phyloP scores from a whole-genome alignment of 148 eudicot species.

The Vaccinium corymbosum region DNA sequence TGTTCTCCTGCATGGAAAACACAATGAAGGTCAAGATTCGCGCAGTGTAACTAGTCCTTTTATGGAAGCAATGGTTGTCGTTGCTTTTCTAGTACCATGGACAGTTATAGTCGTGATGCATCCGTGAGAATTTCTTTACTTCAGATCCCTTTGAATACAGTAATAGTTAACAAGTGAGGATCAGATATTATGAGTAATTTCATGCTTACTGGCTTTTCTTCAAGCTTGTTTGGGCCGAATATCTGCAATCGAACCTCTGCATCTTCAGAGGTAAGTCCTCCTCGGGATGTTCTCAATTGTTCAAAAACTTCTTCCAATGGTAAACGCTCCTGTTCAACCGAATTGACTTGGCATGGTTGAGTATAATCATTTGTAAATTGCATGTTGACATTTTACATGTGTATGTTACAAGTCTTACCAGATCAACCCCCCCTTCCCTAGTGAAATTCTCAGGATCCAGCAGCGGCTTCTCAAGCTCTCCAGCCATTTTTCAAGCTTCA shows the following conservation, averaged over 20 bases:
- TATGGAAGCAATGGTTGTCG: not conserved
- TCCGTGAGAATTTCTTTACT: not conserved
- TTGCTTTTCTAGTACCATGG: not conserved
- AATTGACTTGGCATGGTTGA: constrained; percentile 7
- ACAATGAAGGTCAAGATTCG: not conserved
- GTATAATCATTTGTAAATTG: not conserved
- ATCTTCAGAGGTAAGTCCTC: constrained; percentile 55
- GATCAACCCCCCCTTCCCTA: constrained; percentile 61
- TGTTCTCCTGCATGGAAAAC: constrained; percentile 54
- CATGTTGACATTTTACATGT: not conserved
- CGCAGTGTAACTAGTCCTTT: not conserved
- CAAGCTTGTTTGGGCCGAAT: constrained; percentile 74
- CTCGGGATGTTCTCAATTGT: constrained; percentile 44
- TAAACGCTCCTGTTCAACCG: constrained; percentile 47
- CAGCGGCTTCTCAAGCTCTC: constrained; percentile 49
- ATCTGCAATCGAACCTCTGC: constrained; percentile 52
- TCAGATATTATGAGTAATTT: constrained; percentile 5
- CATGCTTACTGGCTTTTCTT: constrained; percentile 57
- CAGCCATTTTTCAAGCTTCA: constrained; percentile 46
- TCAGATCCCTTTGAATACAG: not conserved
- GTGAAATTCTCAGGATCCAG: constrained; percentile 52
- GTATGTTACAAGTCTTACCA: constrained; percentile 36
- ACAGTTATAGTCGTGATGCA: not conserved
- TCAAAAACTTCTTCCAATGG: constrained; percentile 64
- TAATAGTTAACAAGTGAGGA: not conserved